Conservation (phyloP, 768 basidiomycete species). For the Botryobasidium botryosum region DNA sequence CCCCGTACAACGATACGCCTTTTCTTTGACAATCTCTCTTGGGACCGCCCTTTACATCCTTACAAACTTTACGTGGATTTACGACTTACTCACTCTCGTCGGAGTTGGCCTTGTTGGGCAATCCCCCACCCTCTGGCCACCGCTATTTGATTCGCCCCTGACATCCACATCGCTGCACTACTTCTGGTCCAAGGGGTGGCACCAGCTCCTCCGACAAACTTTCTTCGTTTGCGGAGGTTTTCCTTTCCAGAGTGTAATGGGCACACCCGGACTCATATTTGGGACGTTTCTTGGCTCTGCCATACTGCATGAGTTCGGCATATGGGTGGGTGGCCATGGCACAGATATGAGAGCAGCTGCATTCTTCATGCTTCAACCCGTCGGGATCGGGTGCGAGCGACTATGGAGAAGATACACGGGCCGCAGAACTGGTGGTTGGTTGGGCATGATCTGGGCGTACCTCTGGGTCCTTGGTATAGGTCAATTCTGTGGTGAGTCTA, state of each 20-base stretch:
- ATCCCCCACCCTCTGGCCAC: conserved; percentile 5
- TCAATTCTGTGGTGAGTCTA: conserved; percentile 3
- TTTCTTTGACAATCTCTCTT: background rate
- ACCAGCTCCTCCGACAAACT: conserved; percentile 10
- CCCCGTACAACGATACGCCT: too few relatives aligned
- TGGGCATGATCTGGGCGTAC: conserved; percentile 9
- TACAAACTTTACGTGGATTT: conserved; percentile 3
- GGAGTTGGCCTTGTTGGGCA: background rate
- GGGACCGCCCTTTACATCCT: background rate
- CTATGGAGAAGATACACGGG: conserved; percentile 6
- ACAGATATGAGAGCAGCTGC: background rate
- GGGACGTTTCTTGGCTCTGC: conserved; percentile 8
- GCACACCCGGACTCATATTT: conserved; percentile 6
- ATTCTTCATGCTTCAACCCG: conserved; percentile 9
- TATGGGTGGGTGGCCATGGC: background rate
- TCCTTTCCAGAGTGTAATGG: conserved; percentile 1
- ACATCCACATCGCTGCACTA: conserved; percentile 3
- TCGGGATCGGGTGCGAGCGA: conserved; percentile 9
- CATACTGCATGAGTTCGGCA: conserved; percentile 7
- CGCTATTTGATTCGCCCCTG: conserved; percentile 7
- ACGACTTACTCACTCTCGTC: conserved; percentile 2
- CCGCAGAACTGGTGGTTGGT: conserved; percentile 7
- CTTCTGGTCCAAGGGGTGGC: conserved; percentile 11
- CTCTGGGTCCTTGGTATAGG: conserved; percentile 1
- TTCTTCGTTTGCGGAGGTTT: conserved; percentile 9